A percentile compares a stretch with the other conserved stretches of the same genome.
phyloP scores from a whole-genome alignment of 1,139 yeast species.

The Hemisphaericaspora xylofermentans region DNA sequence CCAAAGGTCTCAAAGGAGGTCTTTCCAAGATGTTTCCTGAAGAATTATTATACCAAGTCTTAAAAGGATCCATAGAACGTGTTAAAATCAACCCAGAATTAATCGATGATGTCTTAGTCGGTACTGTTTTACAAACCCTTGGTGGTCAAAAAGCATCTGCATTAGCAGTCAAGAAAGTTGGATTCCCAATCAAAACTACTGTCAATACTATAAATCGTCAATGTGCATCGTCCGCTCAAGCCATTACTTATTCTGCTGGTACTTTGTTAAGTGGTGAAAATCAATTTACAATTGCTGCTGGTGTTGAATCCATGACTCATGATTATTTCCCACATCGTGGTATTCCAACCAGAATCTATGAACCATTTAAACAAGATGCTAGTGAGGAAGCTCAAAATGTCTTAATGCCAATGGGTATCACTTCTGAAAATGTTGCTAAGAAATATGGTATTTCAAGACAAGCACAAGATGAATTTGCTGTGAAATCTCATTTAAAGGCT shows the following conservation, averaged over 20 bases:
- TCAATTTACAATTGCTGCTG: slow-evolving; percentile 39
- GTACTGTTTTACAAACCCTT: slow-evolving; percentile 79
- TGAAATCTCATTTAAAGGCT: slow-evolving; percentile 36
- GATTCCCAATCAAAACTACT: slow-evolving; percentile 38
- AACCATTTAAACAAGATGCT: slow-evolving; percentile 19
- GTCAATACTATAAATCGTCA: slow-evolving; percentile 41
- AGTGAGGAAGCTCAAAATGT: slow-evolving; percentile 25
- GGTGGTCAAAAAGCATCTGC: slow-evolving; percentile 87
- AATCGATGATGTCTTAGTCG: slow-evolving; percentile 75
- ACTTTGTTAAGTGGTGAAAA: slow-evolving; percentile 33
- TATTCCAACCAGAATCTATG: slow-evolving; percentile 28
- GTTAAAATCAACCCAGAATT: slow-evolving; percentile 28
- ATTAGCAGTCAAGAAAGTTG: slow-evolving; percentile 51
- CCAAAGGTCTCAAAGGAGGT: slow-evolving; percentile 37
- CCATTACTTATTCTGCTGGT: slow-evolving; percentile 33
- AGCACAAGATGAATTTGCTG: slow-evolving; percentile 52
- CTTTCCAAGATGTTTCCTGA: slow-evolving; percentile 36
- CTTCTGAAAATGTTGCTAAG: slow-evolving; percentile 24
- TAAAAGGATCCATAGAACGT: slow-evolving; percentile 28
- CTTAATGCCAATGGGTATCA: slow-evolving; percentile 71
- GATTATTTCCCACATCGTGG: slow-evolving; percentile 44
- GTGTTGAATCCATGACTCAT: slow-evolving; percentile 45
- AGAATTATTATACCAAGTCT: slow-evolving; percentile 29
- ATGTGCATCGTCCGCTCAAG: slow-evolving; percentile 44
- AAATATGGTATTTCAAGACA: slow-evolving; percentile 59